phyloP scores from a whole-genome alignment of 352 stramenopile species.

The Aphanomyces astaci region DNA sequence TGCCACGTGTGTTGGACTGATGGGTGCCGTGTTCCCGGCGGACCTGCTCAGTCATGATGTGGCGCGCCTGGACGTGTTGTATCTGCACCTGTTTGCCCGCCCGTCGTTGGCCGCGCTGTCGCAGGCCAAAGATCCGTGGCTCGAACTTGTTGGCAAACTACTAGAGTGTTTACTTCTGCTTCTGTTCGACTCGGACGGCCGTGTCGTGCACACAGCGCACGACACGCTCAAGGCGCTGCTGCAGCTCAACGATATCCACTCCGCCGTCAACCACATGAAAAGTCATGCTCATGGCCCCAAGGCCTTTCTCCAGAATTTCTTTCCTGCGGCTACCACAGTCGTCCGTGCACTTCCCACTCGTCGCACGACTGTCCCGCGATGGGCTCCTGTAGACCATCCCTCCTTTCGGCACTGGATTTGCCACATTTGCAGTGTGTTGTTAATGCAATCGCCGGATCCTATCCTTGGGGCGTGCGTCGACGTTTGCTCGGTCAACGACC shows the following conservation, averaged over 20 bases:
- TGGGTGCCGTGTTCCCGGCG: slow-evolving; percentile 19
- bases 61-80: background rate
- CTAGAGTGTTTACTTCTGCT: slow-evolving; percentile 12
- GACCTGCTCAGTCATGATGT: slow-evolving; percentile 3
- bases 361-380: too few relatives aligned
- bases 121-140: background rate
- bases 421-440: slow-evolving; percentile 37
- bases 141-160: slow-evolving; percentile 10
- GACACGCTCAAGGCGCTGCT: slow-evolving; percentile 1
- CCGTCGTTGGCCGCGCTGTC: background rate
- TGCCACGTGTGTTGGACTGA: slow-evolving; percentile 16
- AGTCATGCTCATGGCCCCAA: slow-evolving; percentile 27
- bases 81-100: slow-evolving; percentile 3
- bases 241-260: background rate
- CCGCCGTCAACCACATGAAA: slow-evolving; percentile 42
- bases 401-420: slow-evolving; percentile 58
- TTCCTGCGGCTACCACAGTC: too few relatives aligned
- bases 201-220: background rate
- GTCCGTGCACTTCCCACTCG: background rate
- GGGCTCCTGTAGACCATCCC: background rate
- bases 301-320: slow-evolving; percentile 13
- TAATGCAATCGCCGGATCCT: slow-evolving; percentile 32
- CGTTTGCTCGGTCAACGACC: slow-evolving; percentile 35
- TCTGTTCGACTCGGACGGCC: background rate
- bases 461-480: slow-evolving; percentile 44